Evolutionary conservation across 352 stramenopile genomes (phyloP), one percentile per base, ranked within the genome.

Genomic region (Pythium rishiriense): DNA sequence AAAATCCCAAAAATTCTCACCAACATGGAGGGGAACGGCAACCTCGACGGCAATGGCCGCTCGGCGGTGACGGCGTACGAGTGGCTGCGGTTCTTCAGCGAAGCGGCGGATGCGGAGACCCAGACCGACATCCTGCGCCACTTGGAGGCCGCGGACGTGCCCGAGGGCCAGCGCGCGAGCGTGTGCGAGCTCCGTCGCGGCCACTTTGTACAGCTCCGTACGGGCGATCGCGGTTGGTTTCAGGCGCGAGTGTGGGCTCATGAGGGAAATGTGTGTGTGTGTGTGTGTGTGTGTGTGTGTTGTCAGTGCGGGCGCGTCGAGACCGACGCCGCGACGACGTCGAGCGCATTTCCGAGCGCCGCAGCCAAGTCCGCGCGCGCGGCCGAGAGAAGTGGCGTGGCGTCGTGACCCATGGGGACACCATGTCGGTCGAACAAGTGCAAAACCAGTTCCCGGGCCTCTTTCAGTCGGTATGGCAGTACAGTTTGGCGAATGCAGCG

Each of bases 121-220:
- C 71, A 88, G 42, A 65, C 57, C 22, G 78, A 85, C 51, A 70
- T 85, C 9, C 60, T 88, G 26, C 57, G 70, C 10, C 51, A 68
- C 31, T 62, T 90, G 33, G 73, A 72, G 54, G 53, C 49, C 28
- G 67, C 54, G 10, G 28, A 57, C 1, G 43, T 42, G 2, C 31
- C 53, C 15, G 62, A 46, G 26, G 62, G 50, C 25, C 75, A 83
- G 33, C 68, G 53, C 12, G 53, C 58, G 24, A 78, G 62, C 29
- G 50, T 71, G 8, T 62, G 66, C 24, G 70, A 73, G 29, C 60
- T 89, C 49, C 62, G 83, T 39, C 70, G 67, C 41, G 59, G 79
- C 28, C 78, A 88, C 58, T 73, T 76, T 17, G 72, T 74, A 5
- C 64, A 78, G 41, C 78, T 80, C 28, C 47, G 81, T 90, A 48